A percentile compares a stretch with the other conserved stretches of the same genome.
These are phyloP conservation scores for Candida xiaguanensis DNA, from an alignment of 805 yeast species.

Conservation along the genomic window DNA sequence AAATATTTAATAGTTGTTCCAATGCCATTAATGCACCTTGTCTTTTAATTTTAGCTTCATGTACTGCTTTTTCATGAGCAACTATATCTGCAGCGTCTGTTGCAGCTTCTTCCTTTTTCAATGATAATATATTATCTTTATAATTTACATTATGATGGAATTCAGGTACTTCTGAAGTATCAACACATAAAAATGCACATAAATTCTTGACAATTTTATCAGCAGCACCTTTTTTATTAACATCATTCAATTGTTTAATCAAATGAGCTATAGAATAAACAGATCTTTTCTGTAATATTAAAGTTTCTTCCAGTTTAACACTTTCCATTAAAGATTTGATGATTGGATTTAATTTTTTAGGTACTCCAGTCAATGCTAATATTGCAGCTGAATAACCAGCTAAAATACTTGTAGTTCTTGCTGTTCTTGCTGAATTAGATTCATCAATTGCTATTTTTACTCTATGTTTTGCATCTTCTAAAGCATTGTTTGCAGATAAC, in stretches of 20 bases:
- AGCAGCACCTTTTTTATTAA: slow-evolving; percentile 67
- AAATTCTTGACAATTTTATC: slow-evolving; percentile 87
- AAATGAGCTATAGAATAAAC: slow-evolving; percentile 67
- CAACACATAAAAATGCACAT: slow-evolving; percentile 92
- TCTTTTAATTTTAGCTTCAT: slow-evolving; percentile 75
- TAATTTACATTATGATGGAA: slow-evolving; percentile 61
- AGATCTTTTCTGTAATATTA: slow-evolving; percentile 63
- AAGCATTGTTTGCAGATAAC: slow-evolving; percentile 63
- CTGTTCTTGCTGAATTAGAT: slow-evolving; percentile 49
- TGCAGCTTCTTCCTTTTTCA: slow-evolving; percentile 72
- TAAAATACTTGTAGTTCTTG: slow-evolving; percentile 57
- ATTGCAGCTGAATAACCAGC: slow-evolving; percentile 77
- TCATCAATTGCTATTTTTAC: slow-evolving; percentile 64
- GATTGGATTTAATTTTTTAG: slow-evolving; percentile 82
- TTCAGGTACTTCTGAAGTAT: slow-evolving; percentile 93
- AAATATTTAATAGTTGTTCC: slow-evolving; percentile 51
- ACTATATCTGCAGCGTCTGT: slow-evolving; percentile 60
- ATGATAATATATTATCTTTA: slow-evolving; percentile 60
- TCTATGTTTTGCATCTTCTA: slow-evolving; percentile 76
- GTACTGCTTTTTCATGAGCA: slow-evolving; percentile 58
- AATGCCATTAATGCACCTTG: slow-evolving; percentile 78
- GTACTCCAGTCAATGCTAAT: slow-evolving; percentile 62
- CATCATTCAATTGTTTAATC: slow-evolving; percentile 52
- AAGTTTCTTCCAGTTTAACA: slow-evolving; percentile 69
- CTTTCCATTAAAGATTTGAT: slow-evolving; percentile 92